A percentile compares a stretch with the other conserved stretches of the same genome.
Conservation (phyloP, 768 basidiomycete genomes). For the Saitozyma podzolica region DNA sequence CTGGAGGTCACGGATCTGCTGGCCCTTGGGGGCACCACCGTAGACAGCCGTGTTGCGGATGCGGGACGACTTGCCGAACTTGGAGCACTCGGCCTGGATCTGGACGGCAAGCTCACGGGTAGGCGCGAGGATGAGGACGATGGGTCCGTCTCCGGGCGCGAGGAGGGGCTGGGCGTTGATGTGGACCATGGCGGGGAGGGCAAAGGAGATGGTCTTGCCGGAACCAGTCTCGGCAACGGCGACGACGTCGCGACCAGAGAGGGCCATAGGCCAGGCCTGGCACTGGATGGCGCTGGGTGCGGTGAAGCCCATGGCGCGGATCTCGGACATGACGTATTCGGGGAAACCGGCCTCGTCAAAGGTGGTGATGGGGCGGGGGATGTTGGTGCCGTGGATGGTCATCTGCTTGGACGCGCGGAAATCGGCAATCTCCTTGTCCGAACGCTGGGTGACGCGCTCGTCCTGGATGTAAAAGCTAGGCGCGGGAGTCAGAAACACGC, state of each 20-base stretch:
- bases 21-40: slow-evolving; percentile 97
- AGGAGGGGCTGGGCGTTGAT: slow-evolving; percentile 99
- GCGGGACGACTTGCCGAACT: slow-evolving; percentile 85
- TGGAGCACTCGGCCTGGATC: slow-evolving; percentile 97
- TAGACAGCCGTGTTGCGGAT: slow-evolving; percentile 99
- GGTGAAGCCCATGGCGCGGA: slow-evolving; percentile 89
- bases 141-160: slow-evolving; percentile 91
- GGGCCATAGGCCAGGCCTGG: slow-evolving; percentile 99
- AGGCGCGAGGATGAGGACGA: slow-evolving; percentile 92
- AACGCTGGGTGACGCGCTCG: slow-evolving; percentile 71
- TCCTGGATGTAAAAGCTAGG: slow-evolving; percentile 64
- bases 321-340: slow-evolving; percentile 90
- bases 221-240: slow-evolving; percentile 98
- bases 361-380: slow-evolving; percentile 83
- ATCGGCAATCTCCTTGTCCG: slow-evolving; percentile 83
- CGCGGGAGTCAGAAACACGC: slow-evolving; percentile 1
- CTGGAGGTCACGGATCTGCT: slow-evolving; percentile 95
- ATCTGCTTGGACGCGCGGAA: slow-evolving; percentile 84
- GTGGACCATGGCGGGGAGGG: slow-evolving; percentile 97
- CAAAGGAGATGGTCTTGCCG: slow-evolving; percentile 98
- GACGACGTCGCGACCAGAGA: slow-evolving; percentile 82
- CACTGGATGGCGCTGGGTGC: slow-evolving; percentile 94
- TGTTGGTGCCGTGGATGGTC: slow-evolving; percentile 81
- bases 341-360: slow-evolving; percentile 97
- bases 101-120: slow-evolving; percentile 98